These are phyloP conservation scores for Dovyalis caffra DNA, from an alignment of 345 rosid species.

Conservation along the genomic window DNA sequence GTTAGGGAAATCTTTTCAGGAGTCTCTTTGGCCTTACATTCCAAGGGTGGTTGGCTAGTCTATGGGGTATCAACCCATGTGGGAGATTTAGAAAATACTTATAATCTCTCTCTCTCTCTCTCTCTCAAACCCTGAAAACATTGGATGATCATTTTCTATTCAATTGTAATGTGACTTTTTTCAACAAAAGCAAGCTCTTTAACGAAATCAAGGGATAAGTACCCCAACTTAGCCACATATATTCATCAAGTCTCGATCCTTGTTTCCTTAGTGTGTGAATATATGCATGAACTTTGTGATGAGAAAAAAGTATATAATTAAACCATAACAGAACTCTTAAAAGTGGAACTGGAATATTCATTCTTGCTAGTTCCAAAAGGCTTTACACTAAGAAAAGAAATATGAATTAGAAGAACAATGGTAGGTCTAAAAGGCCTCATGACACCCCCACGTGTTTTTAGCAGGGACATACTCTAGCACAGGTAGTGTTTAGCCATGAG, in stretches of 20 bases:
- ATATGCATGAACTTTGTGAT: not conserved
- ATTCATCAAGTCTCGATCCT: not conserved
- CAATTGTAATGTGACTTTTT: not conserved
- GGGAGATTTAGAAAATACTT: constrained; percentile 5
- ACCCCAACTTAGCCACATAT: not conserved
- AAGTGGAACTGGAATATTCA: constrained; percentile 4
- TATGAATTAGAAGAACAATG: not conserved
- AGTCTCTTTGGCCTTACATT: not conserved
- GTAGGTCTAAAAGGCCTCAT: not conserved
- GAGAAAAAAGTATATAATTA: not conserved
- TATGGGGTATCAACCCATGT: constrained; percentile 37
- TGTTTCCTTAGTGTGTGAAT: not conserved
- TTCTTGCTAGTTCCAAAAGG: not conserved
- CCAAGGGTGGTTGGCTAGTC: constrained; percentile 14
- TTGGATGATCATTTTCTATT: not conserved
- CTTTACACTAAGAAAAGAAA: not conserved
- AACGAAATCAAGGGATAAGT: constrained; percentile 3
- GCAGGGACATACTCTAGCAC: not conserved
- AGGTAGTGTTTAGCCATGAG: not conserved
- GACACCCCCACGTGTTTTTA: constrained; percentile 17
- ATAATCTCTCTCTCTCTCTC: not conserved
- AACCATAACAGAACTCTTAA: not conserved
- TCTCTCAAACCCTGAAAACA: too few relatives aligned
- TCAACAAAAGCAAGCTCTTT: not conserved
- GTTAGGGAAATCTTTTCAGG: constrained; percentile 3